Evolutionary conservation across 768 basidiomycete genomes (phyloP).

Genomic region (Boletellus sp.): DNA sequence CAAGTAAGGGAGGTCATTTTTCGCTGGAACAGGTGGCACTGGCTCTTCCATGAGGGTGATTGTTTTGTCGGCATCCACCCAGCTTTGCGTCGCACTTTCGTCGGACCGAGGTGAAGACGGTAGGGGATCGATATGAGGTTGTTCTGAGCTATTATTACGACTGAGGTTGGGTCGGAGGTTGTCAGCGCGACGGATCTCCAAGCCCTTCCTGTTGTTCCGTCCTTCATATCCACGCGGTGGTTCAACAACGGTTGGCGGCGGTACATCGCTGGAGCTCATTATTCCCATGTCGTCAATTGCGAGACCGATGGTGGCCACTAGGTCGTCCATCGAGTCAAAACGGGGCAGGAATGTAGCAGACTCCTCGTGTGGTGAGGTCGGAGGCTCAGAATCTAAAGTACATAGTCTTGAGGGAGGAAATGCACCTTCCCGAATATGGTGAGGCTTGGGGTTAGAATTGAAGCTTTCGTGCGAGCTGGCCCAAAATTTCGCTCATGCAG

Average conservation of each 20-base stretch:
- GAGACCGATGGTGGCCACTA: conserved; percentile 35
- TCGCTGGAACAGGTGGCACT: conserved; percentile 30
- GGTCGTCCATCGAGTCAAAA: conserved; percentile 35
- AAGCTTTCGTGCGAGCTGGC: conserved; percentile 26
- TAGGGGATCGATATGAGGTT: neutral
- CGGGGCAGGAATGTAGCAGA: conserved; percentile 20
- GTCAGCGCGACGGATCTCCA: conserved; percentile 32
- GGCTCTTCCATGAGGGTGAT: conserved; percentile 13
- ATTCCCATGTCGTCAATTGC: conserved; percentile 40
- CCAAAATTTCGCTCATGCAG: neutral
- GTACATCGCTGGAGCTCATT: conserved; percentile 28
- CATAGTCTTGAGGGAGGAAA: conserved; percentile 47
- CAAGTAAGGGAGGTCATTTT: conserved; percentile 20
- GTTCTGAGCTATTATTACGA: conserved; percentile 14
- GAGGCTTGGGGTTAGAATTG: conserved; percentile 11
- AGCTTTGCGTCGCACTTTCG: conserved; percentile 14
- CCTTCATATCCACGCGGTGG: conserved; percentile 36
- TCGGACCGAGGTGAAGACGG: conserved; percentile 21
- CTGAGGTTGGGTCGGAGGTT: conserved; percentile 7
- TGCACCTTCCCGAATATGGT: conserved; percentile 59
- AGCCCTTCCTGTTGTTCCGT: conserved; percentile 18
- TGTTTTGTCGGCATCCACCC: conserved; percentile 19
- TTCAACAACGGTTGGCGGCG: conserved; percentile 40
- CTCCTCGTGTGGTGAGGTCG: conserved; percentile 16
- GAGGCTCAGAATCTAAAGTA: conserved; percentile 21